A percentile compares a stretch with the other conserved stretches of the same genome.
Conservation (phyloP, 331 rosid genomes). For the Phaseolus coccineus region DNA sequence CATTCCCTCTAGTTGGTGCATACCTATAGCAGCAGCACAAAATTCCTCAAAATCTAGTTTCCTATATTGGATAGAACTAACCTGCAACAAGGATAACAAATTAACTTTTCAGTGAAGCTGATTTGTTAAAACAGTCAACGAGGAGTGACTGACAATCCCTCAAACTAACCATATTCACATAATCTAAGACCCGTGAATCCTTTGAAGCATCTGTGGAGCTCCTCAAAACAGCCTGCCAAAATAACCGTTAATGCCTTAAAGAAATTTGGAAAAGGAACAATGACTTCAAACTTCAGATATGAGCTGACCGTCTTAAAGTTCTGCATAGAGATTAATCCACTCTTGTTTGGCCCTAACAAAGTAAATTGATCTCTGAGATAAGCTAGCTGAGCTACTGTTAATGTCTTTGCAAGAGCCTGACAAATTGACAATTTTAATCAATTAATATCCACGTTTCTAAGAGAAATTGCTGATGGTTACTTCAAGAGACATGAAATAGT, state of each 20-base stretch:
- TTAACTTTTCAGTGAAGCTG: conserved; percentile 18
- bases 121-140: background rate
- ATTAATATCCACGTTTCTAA: conserved; percentile 6
- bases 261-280: background rate
- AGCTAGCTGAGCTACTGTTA: conserved; percentile 60
- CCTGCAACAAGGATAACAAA: conserved; percentile 55
- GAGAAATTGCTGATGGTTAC: background rate
- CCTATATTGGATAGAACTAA: conserved; percentile 86
- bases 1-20: conserved; percentile 90
- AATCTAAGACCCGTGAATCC: conserved; percentile 73
- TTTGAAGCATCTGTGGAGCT: conserved; percentile 71
- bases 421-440: conserved; percentile 24
- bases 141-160: conserved; percentile 1
- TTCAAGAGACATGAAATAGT: background rate
- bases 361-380: conserved; percentile 69
- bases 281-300: background rate
- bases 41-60: conserved; percentile 92
- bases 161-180: conserved; percentile 58
- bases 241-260: conserved; percentile 24
- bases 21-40: conserved; percentile 87
- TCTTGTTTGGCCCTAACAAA: conserved; percentile 65
- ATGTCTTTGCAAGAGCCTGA: conserved; percentile 77
- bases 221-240: conserved; percentile 64
- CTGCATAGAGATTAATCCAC: conserved; percentile 68
- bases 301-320: conserved; percentile 68